Base-by-base conservation (phyloP, 352 stramenopile species). In the Globisporangium lucens region DNA sequence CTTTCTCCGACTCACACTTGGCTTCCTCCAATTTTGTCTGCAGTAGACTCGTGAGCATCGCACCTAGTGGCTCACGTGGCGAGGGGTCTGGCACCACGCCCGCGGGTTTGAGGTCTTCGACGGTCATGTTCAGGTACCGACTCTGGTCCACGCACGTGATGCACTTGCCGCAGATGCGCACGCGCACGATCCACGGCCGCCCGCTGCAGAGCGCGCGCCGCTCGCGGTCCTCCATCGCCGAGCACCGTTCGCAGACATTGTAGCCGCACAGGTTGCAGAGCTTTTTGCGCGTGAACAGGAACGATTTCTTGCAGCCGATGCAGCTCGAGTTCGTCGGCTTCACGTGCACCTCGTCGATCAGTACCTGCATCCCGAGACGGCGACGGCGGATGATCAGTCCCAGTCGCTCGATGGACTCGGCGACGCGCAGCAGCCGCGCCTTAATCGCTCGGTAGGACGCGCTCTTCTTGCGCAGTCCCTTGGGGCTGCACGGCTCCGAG, bases 381-480 rank as follows among this genome's bases (percentile, higher is more conserved):
- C 41, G 41, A 4, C 41, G 41, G 7, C 41, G 41, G 41, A 47
- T 47, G 41, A 47, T 47, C 13, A 47, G 41, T 4, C 41, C 41
- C 13, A 47, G 41, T 9, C 41, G 41, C 41, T 47, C 41, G 41
- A 47, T 47, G 13, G 41, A 47, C 41, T 47, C 41, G 41, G 41
- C 41, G 13, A 47, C 4, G 41, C 41, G 41, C 41, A 47, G 41
- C 13, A 47, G 41, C 15, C 41, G 41, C 41, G 41, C 41, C 41
- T 47, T 47, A 4, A 47, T 15, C 15, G 41, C 8, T 47, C 41
- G 15, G 15, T 47, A 4, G 41, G 47, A 53, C 47, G 47, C 47
- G n/a, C 47, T 53, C n/a, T 53, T 53, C 47, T 53, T 53, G 47
- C 47, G n/a, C 20, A 53, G 47, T 15, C 38, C 38, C 38, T 53